phyloP scores from a whole-genome alignment of 495 filamentous ascomycete genomes.

The Lophium mytilinum region DNA sequence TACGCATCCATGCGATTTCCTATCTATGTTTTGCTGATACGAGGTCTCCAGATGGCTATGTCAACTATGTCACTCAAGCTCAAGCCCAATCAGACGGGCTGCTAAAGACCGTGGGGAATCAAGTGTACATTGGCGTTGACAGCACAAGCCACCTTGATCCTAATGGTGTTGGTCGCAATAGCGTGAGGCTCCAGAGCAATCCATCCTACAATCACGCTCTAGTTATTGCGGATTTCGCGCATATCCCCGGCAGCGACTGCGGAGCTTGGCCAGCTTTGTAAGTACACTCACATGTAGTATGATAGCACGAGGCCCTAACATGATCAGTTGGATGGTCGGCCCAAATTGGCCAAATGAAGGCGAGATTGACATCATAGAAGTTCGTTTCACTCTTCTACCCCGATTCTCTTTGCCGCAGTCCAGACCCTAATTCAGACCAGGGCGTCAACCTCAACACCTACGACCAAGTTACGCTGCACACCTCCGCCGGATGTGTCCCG shows the following conservation, averaged over 20 bases:
- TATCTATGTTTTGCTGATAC: background rate
- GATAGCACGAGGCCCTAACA: background rate
- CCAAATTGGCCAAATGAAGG: conserved; percentile 65
- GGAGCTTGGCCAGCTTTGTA: conserved; percentile 38
- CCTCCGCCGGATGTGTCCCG: conserved; percentile 25
- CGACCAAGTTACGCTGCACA: conserved; percentile 32
- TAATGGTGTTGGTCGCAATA: conserved; percentile 30
- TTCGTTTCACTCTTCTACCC: background rate
- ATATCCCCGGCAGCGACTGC: conserved; percentile 33
- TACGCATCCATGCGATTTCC: background rate
- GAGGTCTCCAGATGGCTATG: conserved; percentile 29
- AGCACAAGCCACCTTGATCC: conserved; percentile 22
- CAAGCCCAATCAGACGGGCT: conserved; percentile 20
- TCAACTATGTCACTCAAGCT: conserved; percentile 28
- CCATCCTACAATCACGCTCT: conserved; percentile 30
- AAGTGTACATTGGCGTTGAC: conserved; percentile 35
- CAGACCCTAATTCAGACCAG: conserved; percentile 5
- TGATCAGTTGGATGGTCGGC: conserved; percentile 18
- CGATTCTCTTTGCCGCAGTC: background rate
- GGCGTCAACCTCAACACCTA: conserved; percentile 26
- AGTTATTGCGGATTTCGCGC: conserved; percentile 33
- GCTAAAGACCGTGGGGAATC: conserved; percentile 19
- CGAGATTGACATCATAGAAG: conserved; percentile 81
- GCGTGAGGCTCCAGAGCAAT: conserved; percentile 34
- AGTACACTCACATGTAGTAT: background rate